These are phyloP conservation scores for Penicillium riverlandense DNA, from an alignment of 495 filamentous ascomycete genomes.

Conservation along the genomic window DNA sequence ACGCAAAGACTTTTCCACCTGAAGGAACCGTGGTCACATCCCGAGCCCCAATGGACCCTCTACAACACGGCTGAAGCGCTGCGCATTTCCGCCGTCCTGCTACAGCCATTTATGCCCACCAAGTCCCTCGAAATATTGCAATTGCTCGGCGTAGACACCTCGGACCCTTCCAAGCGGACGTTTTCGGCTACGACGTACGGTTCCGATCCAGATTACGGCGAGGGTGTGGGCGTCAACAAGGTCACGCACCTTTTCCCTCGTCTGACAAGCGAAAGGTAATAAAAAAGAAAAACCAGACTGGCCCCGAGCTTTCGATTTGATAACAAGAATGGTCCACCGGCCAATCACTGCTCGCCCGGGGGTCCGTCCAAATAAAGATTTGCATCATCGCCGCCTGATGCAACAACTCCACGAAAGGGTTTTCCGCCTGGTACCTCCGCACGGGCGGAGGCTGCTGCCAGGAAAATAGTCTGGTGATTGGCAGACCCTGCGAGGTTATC, in stretches of 20 bases:
- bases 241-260: slow-evolving; percentile 47
- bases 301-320: slow-evolving; percentile 20
- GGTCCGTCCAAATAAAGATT: slow-evolving; percentile 12
- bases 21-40: slow-evolving; percentile 49
- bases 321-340: slow-evolving; percentile 17
- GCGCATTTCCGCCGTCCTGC: slow-evolving; percentile 70
- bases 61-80: slow-evolving; percentile 72
- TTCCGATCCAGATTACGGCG: slow-evolving; percentile 64
- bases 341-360: slow-evolving; percentile 15
- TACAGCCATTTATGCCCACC: slow-evolving; percentile 88
- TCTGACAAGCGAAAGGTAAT: slow-evolving; percentile 11
- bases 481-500: slow-evolving; percentile 27
- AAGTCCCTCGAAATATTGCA: slow-evolving; percentile 71
- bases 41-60: slow-evolving; percentile 46
- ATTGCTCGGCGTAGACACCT: slow-evolving; percentile 59
- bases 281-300: no score
- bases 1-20: slow-evolving; percentile 63
- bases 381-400: slow-evolving; percentile 17
- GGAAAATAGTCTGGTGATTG: slow-evolving; percentile 1
- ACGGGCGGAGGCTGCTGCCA: no score
- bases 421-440: slow-evolving; percentile 9
- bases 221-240: slow-evolving; percentile 35
- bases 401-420: slow-evolving; percentile 9
- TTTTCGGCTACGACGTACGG: slow-evolving; percentile 49
- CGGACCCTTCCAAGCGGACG: slow-evolving; percentile 39